phyloP scores from a whole-genome alignment of 1,139 yeast genomes.

The Debaryomyces nepalensis region DNA sequence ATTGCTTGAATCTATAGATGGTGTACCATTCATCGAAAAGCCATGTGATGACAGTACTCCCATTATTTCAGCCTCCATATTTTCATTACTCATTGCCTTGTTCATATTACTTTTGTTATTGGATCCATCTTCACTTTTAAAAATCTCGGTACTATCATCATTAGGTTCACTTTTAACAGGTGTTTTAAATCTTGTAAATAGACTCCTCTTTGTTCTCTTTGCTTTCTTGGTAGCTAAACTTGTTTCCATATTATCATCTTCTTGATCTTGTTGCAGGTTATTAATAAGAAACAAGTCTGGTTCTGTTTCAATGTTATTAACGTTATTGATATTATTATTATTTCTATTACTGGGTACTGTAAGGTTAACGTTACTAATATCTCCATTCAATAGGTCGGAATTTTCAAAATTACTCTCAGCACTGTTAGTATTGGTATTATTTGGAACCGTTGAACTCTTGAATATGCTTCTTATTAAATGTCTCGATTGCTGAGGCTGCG shows the following conservation, averaged over 20 bases:
- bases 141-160: constrained; percentile 15
- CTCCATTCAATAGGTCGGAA: constrained; percentile 5
- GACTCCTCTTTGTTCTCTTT: constrained; percentile 40
- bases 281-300: constrained; percentile 7
- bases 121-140: constrained; percentile 13
- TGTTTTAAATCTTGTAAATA: constrained; percentile 49
- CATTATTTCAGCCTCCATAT: constrained; percentile 16
- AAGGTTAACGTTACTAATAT: constrained; percentile 5
- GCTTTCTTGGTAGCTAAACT: constrained; percentile 30
- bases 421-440: constrained; percentile 14
- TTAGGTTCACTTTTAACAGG: constrained; percentile 28
- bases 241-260: constrained; percentile 16
- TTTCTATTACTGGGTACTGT: background rate
- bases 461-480: constrained; percentile 50
- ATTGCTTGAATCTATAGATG: constrained; percentile 19
- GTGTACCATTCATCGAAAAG: constrained; percentile 29
- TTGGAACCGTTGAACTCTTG: constrained; percentile 26
- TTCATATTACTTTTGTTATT: constrained; percentile 14
- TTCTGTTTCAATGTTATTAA: background rate
- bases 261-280: constrained; percentile 1
- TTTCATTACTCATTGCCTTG: constrained; percentile 19
- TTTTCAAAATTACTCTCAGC: constrained; percentile 6
- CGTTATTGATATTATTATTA: constrained; percentile 5
- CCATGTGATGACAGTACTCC: constrained; percentile 22
- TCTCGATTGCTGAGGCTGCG: constrained; percentile 29